Percentiles rank a stretch among this genome's conserved stretches.
phyloP scores from a whole-genome alignment of 495 filamentous ascomycete species.

The Emericellopsis terricola region DNA sequence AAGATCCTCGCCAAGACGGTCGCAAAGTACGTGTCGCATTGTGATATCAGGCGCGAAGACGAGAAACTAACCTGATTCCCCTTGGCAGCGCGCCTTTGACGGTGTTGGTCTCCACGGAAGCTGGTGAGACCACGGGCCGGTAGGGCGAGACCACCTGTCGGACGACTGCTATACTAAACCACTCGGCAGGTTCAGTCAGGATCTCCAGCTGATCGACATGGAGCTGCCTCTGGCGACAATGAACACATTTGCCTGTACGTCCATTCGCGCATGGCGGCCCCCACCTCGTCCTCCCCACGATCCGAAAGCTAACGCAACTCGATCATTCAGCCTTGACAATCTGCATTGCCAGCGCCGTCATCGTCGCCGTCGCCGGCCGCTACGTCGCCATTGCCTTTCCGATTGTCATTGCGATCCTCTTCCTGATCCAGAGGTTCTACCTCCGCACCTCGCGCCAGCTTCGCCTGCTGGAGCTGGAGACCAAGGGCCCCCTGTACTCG shows the following conservation, averaged over 20 bases:
- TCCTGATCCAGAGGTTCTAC: slow-evolving; percentile 34
- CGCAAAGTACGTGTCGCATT: no score
- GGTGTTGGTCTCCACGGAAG: no score
- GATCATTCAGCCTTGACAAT: neutral
- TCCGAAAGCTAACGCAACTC: neutral
- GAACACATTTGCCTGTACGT: no score
- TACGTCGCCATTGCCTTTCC: slow-evolving; percentile 11
- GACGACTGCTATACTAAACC: no score
- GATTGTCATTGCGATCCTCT: slow-evolving; percentile 16
- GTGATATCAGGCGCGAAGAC: no score
- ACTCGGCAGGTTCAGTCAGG: slow-evolving; percentile 15
- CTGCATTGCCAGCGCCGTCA: slow-evolving; percentile 11
- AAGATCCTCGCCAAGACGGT: no score
- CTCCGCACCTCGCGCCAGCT: slow-evolving; percentile 39
- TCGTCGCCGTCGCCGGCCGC: slow-evolving; percentile 15
- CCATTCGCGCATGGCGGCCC: no score
- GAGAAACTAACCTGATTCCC: no score
- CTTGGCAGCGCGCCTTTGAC: no score
- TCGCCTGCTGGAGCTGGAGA: slow-evolving; percentile 33
- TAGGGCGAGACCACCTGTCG: no score
- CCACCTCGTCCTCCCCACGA: no score
- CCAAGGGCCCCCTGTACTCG: slow-evolving; percentile 17
- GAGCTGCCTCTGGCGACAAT: slow-evolving; percentile 6
- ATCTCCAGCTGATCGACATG: slow-evolving; percentile 10
- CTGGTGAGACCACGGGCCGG: no score